Conservation (phyloP, 2,329 filamentous ascomycete genomes). For the Parafenestella ontariensis region DNA sequence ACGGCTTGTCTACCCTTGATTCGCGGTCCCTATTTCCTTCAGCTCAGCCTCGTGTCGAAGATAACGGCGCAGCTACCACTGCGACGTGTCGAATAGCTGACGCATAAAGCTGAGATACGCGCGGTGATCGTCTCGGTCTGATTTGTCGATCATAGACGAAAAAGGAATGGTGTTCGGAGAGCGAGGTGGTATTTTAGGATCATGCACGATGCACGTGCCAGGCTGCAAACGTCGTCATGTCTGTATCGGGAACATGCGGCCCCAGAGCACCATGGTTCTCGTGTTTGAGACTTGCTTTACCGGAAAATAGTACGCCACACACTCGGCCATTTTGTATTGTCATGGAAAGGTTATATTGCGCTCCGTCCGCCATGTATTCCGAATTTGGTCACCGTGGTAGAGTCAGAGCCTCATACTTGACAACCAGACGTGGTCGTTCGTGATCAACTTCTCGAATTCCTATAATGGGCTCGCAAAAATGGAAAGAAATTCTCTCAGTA, state of each 20-base stretch:
- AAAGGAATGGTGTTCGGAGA: constrained; percentile 5
- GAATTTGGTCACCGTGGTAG: not conserved
- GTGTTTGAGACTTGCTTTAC: not conserved
- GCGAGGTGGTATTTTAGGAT: constrained; percentile 2
- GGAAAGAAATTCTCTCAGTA: constrained; percentile 15
- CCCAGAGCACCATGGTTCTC: not conserved
- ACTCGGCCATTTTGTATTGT: not conserved
- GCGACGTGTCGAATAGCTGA: not conserved
- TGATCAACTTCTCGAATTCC: not conserved
- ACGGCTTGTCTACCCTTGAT: not conserved
- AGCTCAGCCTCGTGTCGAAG: constrained; percentile 1
- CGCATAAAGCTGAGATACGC: not conserved
- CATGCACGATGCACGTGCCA: constrained; percentile 7
- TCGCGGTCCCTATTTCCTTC: constrained; percentile 1
- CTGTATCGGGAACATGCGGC: constrained; percentile 7
- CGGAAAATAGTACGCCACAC: not conserved
- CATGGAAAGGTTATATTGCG: not conserved
- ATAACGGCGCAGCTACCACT: constrained; percentile 2
- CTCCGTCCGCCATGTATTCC: not conserved
- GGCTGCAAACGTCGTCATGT: constrained; percentile 7
- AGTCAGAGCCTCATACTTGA: not conserved
- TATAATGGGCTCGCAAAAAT: constrained; percentile 17
- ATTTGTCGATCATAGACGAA: not conserved
- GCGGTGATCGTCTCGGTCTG: not conserved
- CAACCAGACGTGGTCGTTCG: not conserved